A percentile compares a stretch with the other conserved stretches of the same genome.
Conservation (phyloP, 495 filamentous ascomycete genomes). For the Neurospora hispaniola region DNA sequence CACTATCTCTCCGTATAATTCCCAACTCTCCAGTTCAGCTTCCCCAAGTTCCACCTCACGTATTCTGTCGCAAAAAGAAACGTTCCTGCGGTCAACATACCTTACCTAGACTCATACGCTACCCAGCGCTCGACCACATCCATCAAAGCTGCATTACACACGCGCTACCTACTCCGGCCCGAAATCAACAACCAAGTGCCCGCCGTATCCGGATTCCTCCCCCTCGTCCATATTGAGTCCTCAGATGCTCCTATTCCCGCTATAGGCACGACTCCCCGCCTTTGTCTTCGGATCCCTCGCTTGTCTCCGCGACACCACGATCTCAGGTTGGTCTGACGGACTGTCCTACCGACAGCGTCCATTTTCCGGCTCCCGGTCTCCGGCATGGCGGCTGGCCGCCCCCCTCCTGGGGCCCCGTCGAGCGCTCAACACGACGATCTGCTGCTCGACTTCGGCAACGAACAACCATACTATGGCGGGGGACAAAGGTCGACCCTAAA, state of each 20-base stretch:
- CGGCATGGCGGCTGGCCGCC: slow-evolving; percentile 59
- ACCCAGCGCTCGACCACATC: not conserved
- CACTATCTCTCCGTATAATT: not conserved
- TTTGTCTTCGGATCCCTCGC: slow-evolving; percentile 2
- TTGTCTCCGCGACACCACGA: slow-evolving; percentile 1
- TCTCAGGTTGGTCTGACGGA: slow-evolving; percentile 23
- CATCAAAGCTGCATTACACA: not conserved
- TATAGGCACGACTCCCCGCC: not conserved
- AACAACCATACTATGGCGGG: slow-evolving; percentile 57
- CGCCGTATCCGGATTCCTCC: not conserved
- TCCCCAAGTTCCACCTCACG: not conserved
- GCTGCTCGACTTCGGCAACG: slow-evolving; percentile 62
- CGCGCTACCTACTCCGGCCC: not conserved
- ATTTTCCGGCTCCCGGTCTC: slow-evolving; percentile 5
- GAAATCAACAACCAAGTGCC: not conserved
- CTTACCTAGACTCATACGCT: not conserved
- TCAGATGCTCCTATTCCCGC: not conserved
- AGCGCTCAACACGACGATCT: slow-evolving; percentile 52
- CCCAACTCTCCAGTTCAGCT: not conserved
- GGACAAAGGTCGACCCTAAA: slow-evolving; percentile 62
- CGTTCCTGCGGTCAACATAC: not conserved
- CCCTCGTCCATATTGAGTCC: not conserved
- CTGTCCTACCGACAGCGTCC: slow-evolving; percentile 2
- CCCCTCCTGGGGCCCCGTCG: slow-evolving; percentile 45
- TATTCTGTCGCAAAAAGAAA: not conserved